Evolutionary conservation across 768 basidiomycete genomes (phyloP).

Genomic region (Lactifluus pinguis): DNA sequence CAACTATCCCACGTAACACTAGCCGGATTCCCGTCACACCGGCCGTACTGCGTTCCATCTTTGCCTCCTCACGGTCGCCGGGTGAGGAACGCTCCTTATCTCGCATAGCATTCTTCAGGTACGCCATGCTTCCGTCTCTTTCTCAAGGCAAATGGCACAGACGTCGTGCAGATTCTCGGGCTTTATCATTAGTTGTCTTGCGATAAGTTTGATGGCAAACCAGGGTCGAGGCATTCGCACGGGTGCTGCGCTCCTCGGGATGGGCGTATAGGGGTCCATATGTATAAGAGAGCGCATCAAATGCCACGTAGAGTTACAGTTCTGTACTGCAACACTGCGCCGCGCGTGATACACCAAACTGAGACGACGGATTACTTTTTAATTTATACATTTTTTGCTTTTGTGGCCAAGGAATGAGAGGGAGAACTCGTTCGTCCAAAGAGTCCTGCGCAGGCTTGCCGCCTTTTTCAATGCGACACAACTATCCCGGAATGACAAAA

Average conservation of each 20-base stretch:
- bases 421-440: too few species aligned
- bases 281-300: background rate
- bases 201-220: conserved; percentile 67
- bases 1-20: conserved; percentile 34
- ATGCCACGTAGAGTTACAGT: background rate
- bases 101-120: conserved; percentile 83
- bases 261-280: conserved; percentile 30
- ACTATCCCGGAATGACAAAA: too few species aligned
- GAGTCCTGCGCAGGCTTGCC: too few species aligned
- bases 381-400: too few species aligned
- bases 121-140: conserved; percentile 8
- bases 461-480: too few species aligned
- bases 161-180: conserved; percentile 55
- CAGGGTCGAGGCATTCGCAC: conserved; percentile 59
- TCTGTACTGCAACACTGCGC: background rate
- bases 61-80: conserved; percentile 74
- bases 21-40: conserved; percentile 78
- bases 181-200: conserved; percentile 73
- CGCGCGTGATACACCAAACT: too few species aligned
- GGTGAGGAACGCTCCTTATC: conserved; percentile 80
- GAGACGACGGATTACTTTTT: too few species aligned
- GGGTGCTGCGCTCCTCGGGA: conserved; percentile 59
- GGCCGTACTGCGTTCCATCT: conserved; percentile 72
- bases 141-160: background rate
- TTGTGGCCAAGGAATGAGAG: too few species aligned